Percentiles rank a stretch among this genome's conserved stretches.
These are phyloP conservation scores for Sclerospora graminicola DNA, from an alignment of 352 stramenopile genomes.

Conservation along the genomic window DNA sequence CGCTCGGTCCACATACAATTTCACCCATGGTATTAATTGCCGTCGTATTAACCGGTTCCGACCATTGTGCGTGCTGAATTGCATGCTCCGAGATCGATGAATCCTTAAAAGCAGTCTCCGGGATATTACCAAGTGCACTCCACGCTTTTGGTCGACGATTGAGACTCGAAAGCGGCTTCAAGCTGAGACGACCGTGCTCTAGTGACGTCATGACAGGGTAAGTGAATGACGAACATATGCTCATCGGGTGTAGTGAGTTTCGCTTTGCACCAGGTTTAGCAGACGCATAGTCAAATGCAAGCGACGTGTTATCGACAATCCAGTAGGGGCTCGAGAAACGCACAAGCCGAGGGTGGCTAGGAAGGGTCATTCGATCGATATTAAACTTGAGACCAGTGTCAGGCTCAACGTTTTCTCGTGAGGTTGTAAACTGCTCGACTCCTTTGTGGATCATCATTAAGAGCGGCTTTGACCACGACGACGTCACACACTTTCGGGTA, in stretches of 20 bases:
- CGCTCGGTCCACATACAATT: constrained; percentile 51
- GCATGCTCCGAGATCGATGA: constrained; percentile 50
- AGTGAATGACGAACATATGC: constrained; percentile 34
- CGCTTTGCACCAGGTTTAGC: constrained; percentile 41
- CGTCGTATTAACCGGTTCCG: constrained; percentile 72
- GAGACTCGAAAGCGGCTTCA: constrained; percentile 44
- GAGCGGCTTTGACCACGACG: constrained; percentile 73
- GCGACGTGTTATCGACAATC: constrained; percentile 77
- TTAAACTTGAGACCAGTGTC: constrained; percentile 51
- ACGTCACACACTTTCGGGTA: constrained; percentile 24
- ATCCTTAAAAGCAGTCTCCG: constrained; percentile 31
- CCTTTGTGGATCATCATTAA: constrained; percentile 74
- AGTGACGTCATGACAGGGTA: constrained; percentile 56
- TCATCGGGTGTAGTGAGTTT: constrained; percentile 34
- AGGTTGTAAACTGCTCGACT: constrained; percentile 68
- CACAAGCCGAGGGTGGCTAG: constrained; percentile 58
- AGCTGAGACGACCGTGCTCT: constrained; percentile 50
- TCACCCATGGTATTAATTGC: constrained; percentile 82
- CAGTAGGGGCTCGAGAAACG: constrained; percentile 79
- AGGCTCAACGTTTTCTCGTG: constrained; percentile 39
- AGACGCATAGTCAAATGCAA: constrained; percentile 54
- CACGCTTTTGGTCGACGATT: constrained; percentile 47
- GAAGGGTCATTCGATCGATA: constrained; percentile 61
- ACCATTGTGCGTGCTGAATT: constrained; percentile 59
- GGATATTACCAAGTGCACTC: constrained; percentile 43